Percentiles rank a stretch among this genome's conserved stretches.
These are phyloP conservation scores for Chytriomyces hyalinus DNA, from an alignment of 192 early-diverging fungal genomes.

Conservation along the genomic window DNA sequence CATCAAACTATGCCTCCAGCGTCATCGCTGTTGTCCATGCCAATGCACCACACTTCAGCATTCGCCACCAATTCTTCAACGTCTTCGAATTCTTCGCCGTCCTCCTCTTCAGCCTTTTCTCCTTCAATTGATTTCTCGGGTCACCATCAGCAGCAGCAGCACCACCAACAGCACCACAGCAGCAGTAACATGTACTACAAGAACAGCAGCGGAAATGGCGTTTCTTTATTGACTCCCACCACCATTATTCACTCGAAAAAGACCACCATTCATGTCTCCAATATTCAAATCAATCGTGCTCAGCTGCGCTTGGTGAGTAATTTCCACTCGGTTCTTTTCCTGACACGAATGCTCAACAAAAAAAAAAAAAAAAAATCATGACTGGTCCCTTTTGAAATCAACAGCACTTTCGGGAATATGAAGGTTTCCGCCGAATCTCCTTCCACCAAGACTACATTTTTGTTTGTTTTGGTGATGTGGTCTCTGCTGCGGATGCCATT, in stretches of 20 bases:
- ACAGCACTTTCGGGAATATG: conserved; percentile 42
- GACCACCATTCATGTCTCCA: conserved; percentile 54
- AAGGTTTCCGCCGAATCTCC: conserved; percentile 49
- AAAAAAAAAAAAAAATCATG: background rate
- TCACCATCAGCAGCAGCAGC: background rate
- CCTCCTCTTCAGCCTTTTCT: conserved; percentile 18
- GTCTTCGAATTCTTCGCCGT: conserved; percentile 1
- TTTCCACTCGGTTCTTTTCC: background rate
- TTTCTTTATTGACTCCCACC: conserved; percentile 10
- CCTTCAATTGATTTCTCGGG: background rate
- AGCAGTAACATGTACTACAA: conserved; percentile 10
- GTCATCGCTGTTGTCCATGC: too few relatives aligned
- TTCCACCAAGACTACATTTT: conserved; percentile 53
- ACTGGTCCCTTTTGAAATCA: conserved; percentile 12
- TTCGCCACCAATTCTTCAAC: conserved; percentile 6
- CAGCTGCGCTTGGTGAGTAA: conserved; percentile 32
- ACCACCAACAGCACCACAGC: background rate
- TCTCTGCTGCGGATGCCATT: conserved; percentile 44
- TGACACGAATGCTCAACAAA: background rate
- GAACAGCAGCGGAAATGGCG: background rate
- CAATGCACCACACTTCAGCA: conserved; percentile 3
- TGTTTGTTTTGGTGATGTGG: conserved; percentile 46
- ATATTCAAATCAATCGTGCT: conserved; percentile 46
- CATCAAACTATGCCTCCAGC: too few relatives aligned
- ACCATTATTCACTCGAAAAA: conserved; percentile 34